A percentile compares a stretch with the other conserved stretches of the same genome.
Conservation (phyloP, 2,329 filamentous ascomycete genomes). For the Trichoderma sp. region DNA sequence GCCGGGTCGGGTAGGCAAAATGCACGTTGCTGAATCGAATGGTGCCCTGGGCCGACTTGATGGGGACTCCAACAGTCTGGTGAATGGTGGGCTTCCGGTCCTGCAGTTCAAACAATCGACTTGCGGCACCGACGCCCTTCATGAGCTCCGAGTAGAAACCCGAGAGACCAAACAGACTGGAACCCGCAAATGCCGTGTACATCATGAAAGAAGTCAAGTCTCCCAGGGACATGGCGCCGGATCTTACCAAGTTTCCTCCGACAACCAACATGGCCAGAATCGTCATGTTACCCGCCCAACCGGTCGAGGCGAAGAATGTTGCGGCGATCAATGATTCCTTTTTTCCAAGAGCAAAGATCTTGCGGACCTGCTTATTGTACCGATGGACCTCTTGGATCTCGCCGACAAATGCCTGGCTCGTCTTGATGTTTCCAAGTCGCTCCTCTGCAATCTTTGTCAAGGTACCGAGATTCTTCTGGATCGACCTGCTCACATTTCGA, state of each 20-base stretch:
- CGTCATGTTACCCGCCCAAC: slow-evolving; percentile 94
- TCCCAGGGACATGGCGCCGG: slow-evolving; percentile 82
- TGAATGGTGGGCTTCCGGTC: slow-evolving; percentile 84
- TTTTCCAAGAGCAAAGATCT: slow-evolving; percentile 87
- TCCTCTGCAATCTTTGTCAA: slow-evolving; percentile 98
- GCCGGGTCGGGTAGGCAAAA: slow-evolving; percentile 92
- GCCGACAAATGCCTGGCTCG: slow-evolving; percentile 92
- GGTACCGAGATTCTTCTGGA: slow-evolving; percentile 90
- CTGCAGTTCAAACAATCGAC: slow-evolving; percentile 91
- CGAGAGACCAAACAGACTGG: slow-evolving; percentile 89
- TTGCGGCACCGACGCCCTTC: slow-evolving; percentile 98
- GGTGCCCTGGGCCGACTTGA: slow-evolving; percentile 80
- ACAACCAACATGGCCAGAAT: slow-evolving; percentile 88
- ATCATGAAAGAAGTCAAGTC: slow-evolving; percentile 97
- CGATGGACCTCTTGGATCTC: slow-evolving; percentile 87
- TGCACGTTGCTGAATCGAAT: slow-evolving; percentile 85
- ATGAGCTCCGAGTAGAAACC: slow-evolving; percentile 98
- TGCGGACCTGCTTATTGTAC: slow-evolving; percentile 89
- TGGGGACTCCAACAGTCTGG: slow-evolving; percentile 78
- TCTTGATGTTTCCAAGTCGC: slow-evolving; percentile 93
- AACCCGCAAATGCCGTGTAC: slow-evolving; percentile 87
- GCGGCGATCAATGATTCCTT: slow-evolving; percentile 86
- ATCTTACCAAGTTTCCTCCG: slow-evolving; percentile 86
- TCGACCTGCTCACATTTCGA: slow-evolving; percentile 84
- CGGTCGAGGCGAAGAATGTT: slow-evolving; percentile 84